These are phyloP conservation scores for Pogostemon cablin DNA, from an alignment of 257 asterid genomes.

Conservation along the genomic window DNA sequence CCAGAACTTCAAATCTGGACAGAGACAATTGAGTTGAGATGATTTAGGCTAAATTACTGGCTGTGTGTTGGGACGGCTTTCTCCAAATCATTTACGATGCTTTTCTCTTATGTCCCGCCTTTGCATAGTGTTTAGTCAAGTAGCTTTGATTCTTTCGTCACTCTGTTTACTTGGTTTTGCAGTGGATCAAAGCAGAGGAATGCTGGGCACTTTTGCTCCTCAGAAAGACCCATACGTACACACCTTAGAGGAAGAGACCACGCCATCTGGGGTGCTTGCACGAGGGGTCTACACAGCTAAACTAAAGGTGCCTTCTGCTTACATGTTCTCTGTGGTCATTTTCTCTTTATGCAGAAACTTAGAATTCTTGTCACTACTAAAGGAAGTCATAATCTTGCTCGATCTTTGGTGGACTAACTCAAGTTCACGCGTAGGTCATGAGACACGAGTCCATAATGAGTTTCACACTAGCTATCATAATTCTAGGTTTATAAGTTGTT, in stretches of 20 bases:
- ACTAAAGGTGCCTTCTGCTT: slow-evolving; percentile 52
- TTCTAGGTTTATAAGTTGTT: background rate
- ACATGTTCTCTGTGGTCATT: background rate
- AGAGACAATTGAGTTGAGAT: too few relatives aligned
- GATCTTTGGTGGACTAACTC: background rate
- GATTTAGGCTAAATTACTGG: too few relatives aligned
- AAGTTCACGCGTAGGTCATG: background rate
- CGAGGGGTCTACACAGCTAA: slow-evolving; percentile 71
- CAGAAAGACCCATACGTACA: slow-evolving; percentile 61
- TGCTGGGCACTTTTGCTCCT: slow-evolving; percentile 86
- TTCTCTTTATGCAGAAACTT: background rate
- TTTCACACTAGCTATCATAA: background rate
- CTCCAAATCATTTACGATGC: background rate
- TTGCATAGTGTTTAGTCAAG: background rate
- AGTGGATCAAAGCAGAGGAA: slow-evolving; percentile 77
- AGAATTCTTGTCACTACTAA: background rate
- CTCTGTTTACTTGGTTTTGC: slow-evolving; percentile 34
- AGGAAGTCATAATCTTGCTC: background rate
- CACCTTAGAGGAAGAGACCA: slow-evolving; percentile 71
- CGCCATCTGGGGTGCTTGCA: slow-evolving; percentile 80
- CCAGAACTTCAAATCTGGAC: too few relatives aligned
- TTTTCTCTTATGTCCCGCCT: background rate
- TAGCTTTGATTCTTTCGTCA: background rate
- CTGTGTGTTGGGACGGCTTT: background rate
- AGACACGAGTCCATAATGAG: background rate